These are phyloP conservation scores for Hydnum rufescens DNA, from an alignment of 768 basidiomycete genomes.

Conservation along the genomic window DNA sequence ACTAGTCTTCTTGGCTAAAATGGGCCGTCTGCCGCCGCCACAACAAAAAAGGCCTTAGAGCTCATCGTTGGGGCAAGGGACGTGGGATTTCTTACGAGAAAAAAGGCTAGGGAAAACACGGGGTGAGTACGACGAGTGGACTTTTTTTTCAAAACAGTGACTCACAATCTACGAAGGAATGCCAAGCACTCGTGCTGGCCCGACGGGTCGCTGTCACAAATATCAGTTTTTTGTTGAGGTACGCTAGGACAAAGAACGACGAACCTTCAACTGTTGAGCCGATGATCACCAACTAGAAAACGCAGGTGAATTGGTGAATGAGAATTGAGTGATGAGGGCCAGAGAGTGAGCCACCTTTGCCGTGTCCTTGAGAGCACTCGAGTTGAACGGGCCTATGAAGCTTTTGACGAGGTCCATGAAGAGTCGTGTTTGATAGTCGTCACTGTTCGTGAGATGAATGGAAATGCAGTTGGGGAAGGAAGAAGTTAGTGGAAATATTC, in stretches of 20 bases:
- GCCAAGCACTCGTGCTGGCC: conserved; percentile 44
- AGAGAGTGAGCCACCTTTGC: not conserved
- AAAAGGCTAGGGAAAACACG: not conserved
- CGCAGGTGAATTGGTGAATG: not conserved
- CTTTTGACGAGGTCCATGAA: conserved; percentile 1
- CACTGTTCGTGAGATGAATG: no score
- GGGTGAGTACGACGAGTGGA: not conserved
- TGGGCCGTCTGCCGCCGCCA: conserved; percentile 50
- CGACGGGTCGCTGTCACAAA: not conserved
- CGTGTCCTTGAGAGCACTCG: not conserved
- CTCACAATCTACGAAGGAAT: conserved; percentile 74
- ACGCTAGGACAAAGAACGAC: not conserved
- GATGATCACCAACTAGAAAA: conserved; percentile 54
- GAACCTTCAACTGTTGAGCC: conserved; percentile 63
- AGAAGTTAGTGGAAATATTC: no score
- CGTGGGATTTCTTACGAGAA: not conserved
- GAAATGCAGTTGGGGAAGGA: no score
- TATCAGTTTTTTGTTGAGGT: not conserved
- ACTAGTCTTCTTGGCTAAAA: conserved; percentile 58
- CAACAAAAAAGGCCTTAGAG: conserved; percentile 22
- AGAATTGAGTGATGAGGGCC: conserved; percentile 24
- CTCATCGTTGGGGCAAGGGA: not conserved
- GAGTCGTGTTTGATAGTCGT: no score
- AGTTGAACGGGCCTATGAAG: not conserved
- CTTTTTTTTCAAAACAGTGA: conserved; percentile 5